A percentile compares a stretch with the other conserved stretches of the same genome.
These are phyloP conservation scores for Trichosporon sp. DNA, from an alignment of 1,284 basidiomycete species.

Conservation along the genomic window DNA sequence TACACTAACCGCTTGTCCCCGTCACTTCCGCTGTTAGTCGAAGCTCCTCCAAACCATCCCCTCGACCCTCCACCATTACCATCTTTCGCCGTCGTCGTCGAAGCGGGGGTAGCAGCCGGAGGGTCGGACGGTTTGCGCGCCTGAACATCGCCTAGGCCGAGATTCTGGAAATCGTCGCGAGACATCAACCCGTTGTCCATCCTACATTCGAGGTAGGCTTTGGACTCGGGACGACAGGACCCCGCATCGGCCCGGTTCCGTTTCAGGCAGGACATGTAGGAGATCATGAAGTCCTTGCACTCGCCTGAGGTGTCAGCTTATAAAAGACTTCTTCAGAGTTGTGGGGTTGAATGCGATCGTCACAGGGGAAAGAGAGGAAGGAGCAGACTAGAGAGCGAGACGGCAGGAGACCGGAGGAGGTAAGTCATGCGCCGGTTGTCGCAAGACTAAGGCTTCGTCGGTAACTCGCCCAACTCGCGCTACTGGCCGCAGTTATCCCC, in stretches of 20 bases:
- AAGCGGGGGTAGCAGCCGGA: background rate
- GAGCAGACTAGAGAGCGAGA: no score
- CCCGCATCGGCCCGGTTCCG: slow-evolving; percentile 75
- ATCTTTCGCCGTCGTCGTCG: background rate
- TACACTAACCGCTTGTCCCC: background rate
- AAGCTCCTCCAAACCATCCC: background rate
- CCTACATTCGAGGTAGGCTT: slow-evolving; percentile 84
- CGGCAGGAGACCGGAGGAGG: no score
- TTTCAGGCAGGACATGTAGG: slow-evolving; percentile 83
- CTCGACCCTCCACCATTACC: background rate
- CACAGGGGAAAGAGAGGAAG: no score
- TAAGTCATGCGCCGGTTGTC: no score
- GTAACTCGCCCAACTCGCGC: no score
- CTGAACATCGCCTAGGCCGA: slow-evolving; percentile 67
- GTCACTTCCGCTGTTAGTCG: background rate
- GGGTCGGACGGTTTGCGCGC: slow-evolving; percentile 1
- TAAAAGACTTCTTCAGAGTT: no score
- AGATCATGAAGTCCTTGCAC: slow-evolving; percentile 84
- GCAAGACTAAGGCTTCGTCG: no score
- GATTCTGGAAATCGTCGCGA: slow-evolving; percentile 80
- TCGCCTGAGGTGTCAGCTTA: slow-evolving; percentile 66
- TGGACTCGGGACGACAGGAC: slow-evolving; percentile 76
- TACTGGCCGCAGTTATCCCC: no score
- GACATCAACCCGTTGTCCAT: slow-evolving; percentile 95
- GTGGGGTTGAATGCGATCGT: no score